Conservation (phyloP, 2,329 filamentous ascomycete genomes). For the Ophiostoma novo-ulmi region DNA sequence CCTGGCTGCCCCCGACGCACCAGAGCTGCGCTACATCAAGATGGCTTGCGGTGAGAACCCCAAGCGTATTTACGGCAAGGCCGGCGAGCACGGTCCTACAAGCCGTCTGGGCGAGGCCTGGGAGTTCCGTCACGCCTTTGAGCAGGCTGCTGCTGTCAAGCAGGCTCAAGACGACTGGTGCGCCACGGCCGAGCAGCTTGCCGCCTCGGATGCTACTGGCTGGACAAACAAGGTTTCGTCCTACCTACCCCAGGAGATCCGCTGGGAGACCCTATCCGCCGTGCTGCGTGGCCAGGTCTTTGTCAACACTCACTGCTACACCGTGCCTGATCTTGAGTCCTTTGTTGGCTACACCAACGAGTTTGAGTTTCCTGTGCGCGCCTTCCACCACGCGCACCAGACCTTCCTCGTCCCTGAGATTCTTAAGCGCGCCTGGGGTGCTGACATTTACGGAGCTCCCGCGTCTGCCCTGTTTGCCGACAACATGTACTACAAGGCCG, state of each 20-base stretch:
- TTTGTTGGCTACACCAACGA: constrained; percentile 67
- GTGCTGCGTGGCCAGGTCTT: constrained; percentile 62
- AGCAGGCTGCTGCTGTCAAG: constrained; percentile 54
- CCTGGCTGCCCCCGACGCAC: constrained; percentile 60
- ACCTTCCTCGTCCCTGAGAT: constrained; percentile 63
- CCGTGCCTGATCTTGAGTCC: constrained; percentile 61
- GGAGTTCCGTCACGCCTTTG: constrained; percentile 63
- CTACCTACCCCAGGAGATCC: constrained; percentile 58
- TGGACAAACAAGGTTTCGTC: constrained; percentile 47
- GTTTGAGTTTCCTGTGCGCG: constrained; percentile 61
- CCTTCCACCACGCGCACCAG: constrained; percentile 66
- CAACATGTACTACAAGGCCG: constrained; percentile 66
- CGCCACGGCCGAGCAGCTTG: constrained; percentile 43
- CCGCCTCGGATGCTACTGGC: constrained; percentile 55
- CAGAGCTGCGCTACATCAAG: constrained; percentile 64
- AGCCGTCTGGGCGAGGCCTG: constrained; percentile 65
- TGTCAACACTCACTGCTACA: constrained; percentile 69
- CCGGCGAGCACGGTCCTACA: constrained; percentile 50
- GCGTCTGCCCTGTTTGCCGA: constrained; percentile 51
- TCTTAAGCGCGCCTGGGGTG: constrained; percentile 52
- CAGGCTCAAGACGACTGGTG: constrained; percentile 66
- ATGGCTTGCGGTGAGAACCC: constrained; percentile 72
- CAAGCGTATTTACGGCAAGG: constrained; percentile 55
- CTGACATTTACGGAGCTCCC: constrained; percentile 27
- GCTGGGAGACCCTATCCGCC: constrained; percentile 59